Evolutionary conservation across 1,284 basidiomycete genomes (phyloP), one percentile per base, ranked within the genome.

Genomic region (Austropuccinia psidii): DNA sequence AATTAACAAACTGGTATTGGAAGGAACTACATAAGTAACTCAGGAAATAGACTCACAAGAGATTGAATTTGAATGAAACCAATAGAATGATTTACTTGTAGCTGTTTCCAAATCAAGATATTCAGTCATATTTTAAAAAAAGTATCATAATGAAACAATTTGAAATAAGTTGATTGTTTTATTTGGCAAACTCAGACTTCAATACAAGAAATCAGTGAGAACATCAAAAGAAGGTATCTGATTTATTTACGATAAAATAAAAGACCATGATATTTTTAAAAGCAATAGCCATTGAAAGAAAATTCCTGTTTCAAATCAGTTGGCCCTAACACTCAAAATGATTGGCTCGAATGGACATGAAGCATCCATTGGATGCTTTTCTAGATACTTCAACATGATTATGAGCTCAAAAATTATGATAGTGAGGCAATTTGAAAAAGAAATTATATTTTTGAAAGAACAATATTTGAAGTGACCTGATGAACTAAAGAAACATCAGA

Each of bases 391-490:
- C n/a, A n/a, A n/a, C n/a, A n/a, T n/a, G n/a, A n/a, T n/a, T n/a
- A n/a, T n/a, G n/a, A n/a, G 61, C 24, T 31, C 39, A 1, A 45
- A n/a, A 9, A 31, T 64, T n/a, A 47, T 33, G 31, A 45, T 33
- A 4, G 49, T 43, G 27, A 6, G 19, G 15, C 31, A 31, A 19
- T 31, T 43, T 31, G 19, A 47, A 11, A 37, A 45, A 49, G 61
- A 41, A 1, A 64, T 64, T 31, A 27, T 31, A 27, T n/a, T 45
- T 19, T 43, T 64, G 2, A 9, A 19, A 9, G 27, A 21, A 4
- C 45, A 47, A 64, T 64, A 45, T 43, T 41, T 64, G 24, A 47
- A n/a, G 3, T 64, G 61, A 45, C 61, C 61, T 2, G 49, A 49
- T 43, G 6, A 47, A 43, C 19, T 1, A 4, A 19, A 45, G 2